A percentile compares a stretch with the other conserved stretches of the same genome.
Conservation (phyloP, 306 rosid genomes). For the Citrullus mucosospermus region DNA sequence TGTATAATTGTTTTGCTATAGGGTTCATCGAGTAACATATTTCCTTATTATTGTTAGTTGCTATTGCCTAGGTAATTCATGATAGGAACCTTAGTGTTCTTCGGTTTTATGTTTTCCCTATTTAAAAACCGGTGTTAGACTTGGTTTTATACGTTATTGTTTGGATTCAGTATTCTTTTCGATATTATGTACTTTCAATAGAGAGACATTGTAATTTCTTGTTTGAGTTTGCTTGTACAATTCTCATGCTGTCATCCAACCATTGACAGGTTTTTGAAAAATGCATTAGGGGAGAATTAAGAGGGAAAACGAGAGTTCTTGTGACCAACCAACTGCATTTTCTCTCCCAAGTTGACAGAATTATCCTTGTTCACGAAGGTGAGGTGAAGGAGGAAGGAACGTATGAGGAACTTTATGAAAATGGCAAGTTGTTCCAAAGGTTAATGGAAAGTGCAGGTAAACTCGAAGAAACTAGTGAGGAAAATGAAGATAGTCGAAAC, state of each 20-base stretch:
- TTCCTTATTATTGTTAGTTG: background rate
- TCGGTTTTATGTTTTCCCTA: background rate
- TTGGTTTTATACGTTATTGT: background rate
- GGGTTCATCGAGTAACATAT: background rate
- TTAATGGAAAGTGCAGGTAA: slow-evolving; percentile 91
- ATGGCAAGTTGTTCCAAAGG: slow-evolving; percentile 68
- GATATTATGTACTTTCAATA: background rate
- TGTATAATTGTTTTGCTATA: background rate
- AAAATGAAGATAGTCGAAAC: slow-evolving; percentile 21
- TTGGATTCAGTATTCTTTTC: background rate
- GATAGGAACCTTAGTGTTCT: background rate
- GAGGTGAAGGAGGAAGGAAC: slow-evolving; percentile 81
- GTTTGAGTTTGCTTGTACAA: background rate
- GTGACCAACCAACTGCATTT: slow-evolving; percentile 91
- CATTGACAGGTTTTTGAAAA: slow-evolving; percentile 63
- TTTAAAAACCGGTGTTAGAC: background rate
- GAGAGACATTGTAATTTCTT: background rate
- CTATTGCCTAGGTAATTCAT: background rate
- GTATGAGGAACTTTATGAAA: slow-evolving; percentile 60
- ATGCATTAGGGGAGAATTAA: slow-evolving; percentile 67
- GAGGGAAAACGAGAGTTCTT: slow-evolving; percentile 74
- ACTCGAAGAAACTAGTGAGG: slow-evolving; percentile 51
- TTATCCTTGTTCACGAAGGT: slow-evolving; percentile 72
- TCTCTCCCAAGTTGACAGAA: slow-evolving; percentile 77
- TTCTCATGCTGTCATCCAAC: slow-evolving; percentile 8